phyloP scores from a whole-genome alignment of 2,329 filamentous ascomycete genomes.

The Parasarocladium wereldwijsianum region DNA sequence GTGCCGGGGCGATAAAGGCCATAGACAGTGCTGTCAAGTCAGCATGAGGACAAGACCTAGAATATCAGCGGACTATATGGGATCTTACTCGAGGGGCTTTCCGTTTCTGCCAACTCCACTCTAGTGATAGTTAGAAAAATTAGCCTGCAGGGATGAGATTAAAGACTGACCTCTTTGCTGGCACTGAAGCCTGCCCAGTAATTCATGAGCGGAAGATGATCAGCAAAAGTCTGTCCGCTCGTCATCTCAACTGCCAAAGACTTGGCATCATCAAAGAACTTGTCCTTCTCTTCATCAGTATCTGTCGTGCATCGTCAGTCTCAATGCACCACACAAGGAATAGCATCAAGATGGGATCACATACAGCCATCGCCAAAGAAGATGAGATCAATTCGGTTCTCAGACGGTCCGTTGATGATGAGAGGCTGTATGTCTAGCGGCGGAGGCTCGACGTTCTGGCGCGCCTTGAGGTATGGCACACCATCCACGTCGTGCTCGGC shows the following conservation, averaged over 20 bases:
- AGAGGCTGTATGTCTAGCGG: constrained; percentile 16
- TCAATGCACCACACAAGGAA: not conserved
- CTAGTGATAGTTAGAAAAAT: constrained; percentile 7
- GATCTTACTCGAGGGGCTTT: constrained; percentile 12
- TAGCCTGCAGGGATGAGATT: not conserved
- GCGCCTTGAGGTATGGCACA: constrained; percentile 9
- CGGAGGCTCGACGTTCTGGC: constrained; percentile 10
- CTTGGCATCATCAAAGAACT: constrained; percentile 16
- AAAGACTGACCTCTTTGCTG: constrained; percentile 11
- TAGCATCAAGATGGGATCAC: constrained; percentile 2
- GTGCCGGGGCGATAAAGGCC: constrained; percentile 16
- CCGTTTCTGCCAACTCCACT: constrained; percentile 15
- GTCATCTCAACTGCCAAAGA: constrained; percentile 13
- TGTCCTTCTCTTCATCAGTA: constrained; percentile 15
- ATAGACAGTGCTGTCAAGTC: constrained; percentile 13
- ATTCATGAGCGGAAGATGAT: constrained; percentile 15
- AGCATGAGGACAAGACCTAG: not conserved
- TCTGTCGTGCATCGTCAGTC: constrained; percentile 7
- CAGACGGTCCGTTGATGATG: constrained; percentile 15
- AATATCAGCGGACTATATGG: not conserved
- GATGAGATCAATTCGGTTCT: constrained; percentile 15
- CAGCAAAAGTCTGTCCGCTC: constrained; percentile 14
- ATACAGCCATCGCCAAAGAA: constrained; percentile 17
- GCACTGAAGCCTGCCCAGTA: constrained; percentile 16
- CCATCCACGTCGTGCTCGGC: constrained; percentile 10